A percentile compares a stretch with the other conserved stretches of the same genome.
Evolutionary conservation across 2,329 filamentous ascomycete genomes (phyloP).

Genomic region (Anthostomella pinea): DNA sequence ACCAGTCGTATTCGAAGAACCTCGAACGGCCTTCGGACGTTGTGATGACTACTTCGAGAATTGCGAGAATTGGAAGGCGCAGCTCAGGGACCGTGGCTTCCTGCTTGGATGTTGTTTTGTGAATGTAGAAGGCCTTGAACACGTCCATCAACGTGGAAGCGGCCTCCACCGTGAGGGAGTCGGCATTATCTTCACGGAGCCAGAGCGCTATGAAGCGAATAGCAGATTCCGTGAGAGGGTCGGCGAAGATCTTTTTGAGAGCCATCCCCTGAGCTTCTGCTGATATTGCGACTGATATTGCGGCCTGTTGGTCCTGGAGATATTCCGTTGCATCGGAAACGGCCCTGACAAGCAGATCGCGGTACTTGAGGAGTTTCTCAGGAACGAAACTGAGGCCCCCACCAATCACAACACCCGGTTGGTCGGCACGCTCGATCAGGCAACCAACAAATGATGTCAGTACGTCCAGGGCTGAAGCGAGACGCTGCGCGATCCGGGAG

Average conservation of each 20-base stretch:
- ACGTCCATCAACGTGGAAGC: conserved; percentile 61
- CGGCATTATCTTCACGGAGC: conserved; percentile 67
- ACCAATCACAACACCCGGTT: conserved; percentile 14
- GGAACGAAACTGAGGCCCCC: conserved; percentile 49
- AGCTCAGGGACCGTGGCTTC: conserved; percentile 45
- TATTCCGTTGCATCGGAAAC: conserved; percentile 66
- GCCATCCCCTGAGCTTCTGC: conserved; percentile 38
- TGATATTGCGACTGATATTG: conserved; percentile 30
- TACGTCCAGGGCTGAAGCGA: conserved; percentile 62
- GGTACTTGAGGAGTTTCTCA: conserved; percentile 55
- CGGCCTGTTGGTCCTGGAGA: conserved; percentile 68
- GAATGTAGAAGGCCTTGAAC: conserved; percentile 59
- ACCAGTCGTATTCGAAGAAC: conserved; percentile 11
- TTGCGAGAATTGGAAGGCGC: conserved; percentile 55
- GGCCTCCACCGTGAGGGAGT: conserved; percentile 53
- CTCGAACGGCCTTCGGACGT: conserved; percentile 40
- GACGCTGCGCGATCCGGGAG: conserved; percentile 45
- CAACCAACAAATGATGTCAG: conserved; percentile 58
- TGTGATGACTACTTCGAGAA: conserved; percentile 55
- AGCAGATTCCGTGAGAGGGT: conserved; percentile 58
- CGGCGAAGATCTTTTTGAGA: conserved; percentile 47
- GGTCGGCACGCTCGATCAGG: conserved; percentile 53
- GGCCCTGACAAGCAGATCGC: conserved; percentile 45
- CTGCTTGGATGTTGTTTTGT: conserved; percentile 4
- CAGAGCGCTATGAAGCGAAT: conserved; percentile 60